phyloP scores from a whole-genome alignment of 805 yeast species.

The Phaffomyces opuntiae region DNA sequence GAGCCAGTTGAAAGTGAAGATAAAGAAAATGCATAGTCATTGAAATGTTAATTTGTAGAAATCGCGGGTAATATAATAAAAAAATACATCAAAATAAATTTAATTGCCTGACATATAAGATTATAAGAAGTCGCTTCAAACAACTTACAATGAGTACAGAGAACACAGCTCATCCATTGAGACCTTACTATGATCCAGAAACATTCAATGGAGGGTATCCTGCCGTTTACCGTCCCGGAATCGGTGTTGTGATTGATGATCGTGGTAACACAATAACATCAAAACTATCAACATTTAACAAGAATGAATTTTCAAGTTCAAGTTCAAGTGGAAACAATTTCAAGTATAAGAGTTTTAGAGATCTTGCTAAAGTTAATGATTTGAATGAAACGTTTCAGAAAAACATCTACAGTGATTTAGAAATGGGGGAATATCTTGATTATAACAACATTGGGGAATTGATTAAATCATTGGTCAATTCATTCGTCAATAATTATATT shows the following conservation, averaged over 20 bases:
- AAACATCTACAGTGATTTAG: conserved; percentile 39
- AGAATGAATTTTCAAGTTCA: conserved; percentile 6
- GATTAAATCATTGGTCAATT: conserved; percentile 47
- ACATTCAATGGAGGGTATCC: conserved; percentile 59
- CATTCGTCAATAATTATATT: conserved; percentile 62
- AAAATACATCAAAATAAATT: not conserved
- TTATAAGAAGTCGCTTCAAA: not conserved
- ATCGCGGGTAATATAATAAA: not conserved
- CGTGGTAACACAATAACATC: conserved; percentile 34
- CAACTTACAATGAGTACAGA: conserved; percentile 1
- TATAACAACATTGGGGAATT: conserved; percentile 49
- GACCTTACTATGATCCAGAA: conserved; percentile 71
- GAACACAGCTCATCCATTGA: conserved; percentile 21
- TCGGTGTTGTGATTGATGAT: conserved; percentile 47
- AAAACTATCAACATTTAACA: conserved; percentile 23
- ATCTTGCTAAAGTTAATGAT: conserved; percentile 16
- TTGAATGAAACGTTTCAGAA: conserved; percentile 21
- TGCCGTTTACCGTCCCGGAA: conserved; percentile 52
- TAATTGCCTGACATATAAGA: not conserved
- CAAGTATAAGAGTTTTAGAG: conserved; percentile 12
- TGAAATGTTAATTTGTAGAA: not conserved
- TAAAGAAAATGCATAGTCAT: not conserved
- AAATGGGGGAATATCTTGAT: conserved; percentile 61
- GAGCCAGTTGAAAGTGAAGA: conserved; percentile 3
- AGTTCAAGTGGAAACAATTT: not conserved